Conservation (phyloP, 2,329 filamentous ascomycete species). For the Venturia carpophila region DNA sequence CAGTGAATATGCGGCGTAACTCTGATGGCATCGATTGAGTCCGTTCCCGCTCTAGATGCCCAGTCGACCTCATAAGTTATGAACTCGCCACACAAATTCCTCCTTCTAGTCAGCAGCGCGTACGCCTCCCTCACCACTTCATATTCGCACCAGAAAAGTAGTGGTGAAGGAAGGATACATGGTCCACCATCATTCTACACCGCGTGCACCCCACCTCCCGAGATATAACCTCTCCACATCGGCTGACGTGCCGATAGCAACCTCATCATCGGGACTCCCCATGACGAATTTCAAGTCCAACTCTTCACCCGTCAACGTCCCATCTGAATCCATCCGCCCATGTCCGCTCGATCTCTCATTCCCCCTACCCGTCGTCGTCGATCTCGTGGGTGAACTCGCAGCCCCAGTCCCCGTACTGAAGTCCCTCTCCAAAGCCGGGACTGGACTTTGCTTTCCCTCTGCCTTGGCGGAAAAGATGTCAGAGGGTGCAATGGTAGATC, state of each 20-base stretch:
- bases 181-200: background rate
- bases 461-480: background rate
- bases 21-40: no score
- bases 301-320: background rate
- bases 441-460: background rate
- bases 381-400: background rate
- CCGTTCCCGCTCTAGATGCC: no score
- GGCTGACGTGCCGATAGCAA: background rate
- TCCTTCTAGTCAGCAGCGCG: no score
- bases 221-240: constrained; percentile 17
- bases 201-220: background rate
- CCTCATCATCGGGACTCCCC: background rate
- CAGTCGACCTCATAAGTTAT: no score
- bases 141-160: background rate
- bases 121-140: no score
- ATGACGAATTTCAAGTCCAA: background rate
- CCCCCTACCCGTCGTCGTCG: background rate
- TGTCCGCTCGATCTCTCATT: background rate
- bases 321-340: background rate
- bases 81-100: no score
- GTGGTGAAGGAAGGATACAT: background rate
- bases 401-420: background rate
- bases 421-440: background rate
- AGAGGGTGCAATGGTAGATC: background rate
- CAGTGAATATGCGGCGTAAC: no score